Base-by-base conservation (phyloP, 805 yeast species). In the Saccharomycopsis fermentans region DNA sequence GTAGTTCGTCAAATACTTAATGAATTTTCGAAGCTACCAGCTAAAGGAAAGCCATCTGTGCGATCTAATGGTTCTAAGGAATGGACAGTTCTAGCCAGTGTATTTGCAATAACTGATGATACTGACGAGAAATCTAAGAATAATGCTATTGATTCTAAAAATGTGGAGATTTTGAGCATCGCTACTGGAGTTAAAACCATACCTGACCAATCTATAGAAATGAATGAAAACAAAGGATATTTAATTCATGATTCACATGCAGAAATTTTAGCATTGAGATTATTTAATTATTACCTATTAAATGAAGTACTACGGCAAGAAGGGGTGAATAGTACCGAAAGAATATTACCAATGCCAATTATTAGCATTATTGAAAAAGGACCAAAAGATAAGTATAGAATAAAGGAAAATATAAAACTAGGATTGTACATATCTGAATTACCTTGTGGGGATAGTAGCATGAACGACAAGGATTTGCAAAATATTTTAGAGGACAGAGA, bases 361-460 rank as follows among this genome's bases (percentile, higher is more conserved):
- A 34, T 32, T 6, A 35, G 43, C 6, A 54, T 54, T 6, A 37
- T 39, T 8, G 40, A 32, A 21, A 37, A 43, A 55, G n/a, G 52
- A 47, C 5, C 26, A 12, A 40, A 29, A 4, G 61, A 27, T 12
- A 21, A 58, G 40, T 81, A 65, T 59, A 59, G 40, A 27, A 55
- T 81, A 55, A 77, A 70, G 50, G 55, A 63, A 0, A 72, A 70
- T 2, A 68, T 79, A 52, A 66, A 74, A 54, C 69, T 90, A 57
- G 84, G 83, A 0, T 67, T 90, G 62, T 84, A 81, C 61, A 73
- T 87, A 5, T 81, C 91, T 11, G 94, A 87, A 62, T 75, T 84
- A 0, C 97, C 97, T 0, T 91, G 98, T 73, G 98, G 98, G 0
- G 97, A 91, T 68, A 83, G 88, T 0, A 85, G 95, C 5, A 79